Base-by-base conservation (phyloP, 2,329 filamentous ascomycete species). In the Chrysoporthe austroafricana region DNA sequence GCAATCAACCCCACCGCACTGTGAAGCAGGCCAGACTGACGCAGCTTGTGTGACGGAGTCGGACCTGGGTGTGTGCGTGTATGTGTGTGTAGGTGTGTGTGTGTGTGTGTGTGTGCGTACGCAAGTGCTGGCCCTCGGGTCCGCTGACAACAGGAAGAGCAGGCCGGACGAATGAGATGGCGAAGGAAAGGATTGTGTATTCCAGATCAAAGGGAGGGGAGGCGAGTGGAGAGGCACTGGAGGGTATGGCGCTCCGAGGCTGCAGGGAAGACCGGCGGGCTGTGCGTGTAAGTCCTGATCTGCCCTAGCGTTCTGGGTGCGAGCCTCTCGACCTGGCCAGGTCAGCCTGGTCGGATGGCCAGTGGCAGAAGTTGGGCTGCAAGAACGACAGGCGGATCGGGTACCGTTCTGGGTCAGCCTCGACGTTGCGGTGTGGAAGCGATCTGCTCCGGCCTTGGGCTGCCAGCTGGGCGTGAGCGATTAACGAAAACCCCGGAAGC, bases 351-450 rank as follows among this genome's bases (percentile, higher is more conserved):
- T 48, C 58, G 44, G 21, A 36, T 43, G 9, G 50, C 48, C 61
- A 39, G 26, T 42, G 34, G 42, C 26, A 26, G 32, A 13, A 39
- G 61, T 69, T 67, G 67, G 64, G 67, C 67, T 69, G 64, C 56
- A 59, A 67, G 14, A 36, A 39, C 16, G 36, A 63, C 26, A 50
- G 43, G 43, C 11, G 36, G 57, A 64, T 67, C 64, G 67, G 67
- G 67, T 69, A 64, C 59, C 64, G 18, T 62, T 54, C 57, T 50
- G 61, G 26, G 26, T 56, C 39, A 56, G 54, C 32, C 34, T 63
- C n/a, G 61, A 59, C 61, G 50, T 56, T 67, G 62, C 62, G 57
- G 64, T 67, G 67, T 54, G 50, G 6, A 13, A 46, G 34, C 9
- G 54, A 57, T 57, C 34, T 39, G 54, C 50, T 16, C 54, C 34